Conservation (phyloP, 176 grass and related monocot genomes). For the Aegilops tauschii region DNA sequence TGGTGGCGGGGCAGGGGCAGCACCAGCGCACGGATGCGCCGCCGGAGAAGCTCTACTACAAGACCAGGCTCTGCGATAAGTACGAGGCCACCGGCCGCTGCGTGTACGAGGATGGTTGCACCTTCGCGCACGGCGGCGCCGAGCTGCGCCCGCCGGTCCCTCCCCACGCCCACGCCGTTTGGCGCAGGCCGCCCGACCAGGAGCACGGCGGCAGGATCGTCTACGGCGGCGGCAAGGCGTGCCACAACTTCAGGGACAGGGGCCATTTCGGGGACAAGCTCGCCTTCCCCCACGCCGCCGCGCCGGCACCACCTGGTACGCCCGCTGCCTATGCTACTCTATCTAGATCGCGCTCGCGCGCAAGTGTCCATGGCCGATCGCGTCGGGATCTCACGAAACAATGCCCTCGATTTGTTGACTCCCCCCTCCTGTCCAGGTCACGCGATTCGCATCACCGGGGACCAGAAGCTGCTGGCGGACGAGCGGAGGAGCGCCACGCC, state of each 20-base stretch:
- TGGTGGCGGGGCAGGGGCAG: background rate
- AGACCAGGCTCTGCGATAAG: constrained; percentile 56
- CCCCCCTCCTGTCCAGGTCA: background rate
- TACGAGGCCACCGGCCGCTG: constrained; percentile 29
- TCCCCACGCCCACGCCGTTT: background rate
- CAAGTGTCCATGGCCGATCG: constrained; percentile 43
- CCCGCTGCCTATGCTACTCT: background rate
- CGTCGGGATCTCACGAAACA: constrained; percentile 12
- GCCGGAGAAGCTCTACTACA: constrained; percentile 45
- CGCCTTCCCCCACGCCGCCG: constrained; percentile 27
- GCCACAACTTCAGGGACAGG: constrained; percentile 37
- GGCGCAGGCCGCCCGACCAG: background rate
- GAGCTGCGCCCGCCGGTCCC: constrained; percentile 48
- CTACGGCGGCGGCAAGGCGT: constrained; percentile 14
- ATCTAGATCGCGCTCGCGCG: background rate
- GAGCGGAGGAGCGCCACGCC: constrained; percentile 2
- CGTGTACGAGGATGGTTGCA: constrained; percentile 40
- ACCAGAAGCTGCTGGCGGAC: background rate
- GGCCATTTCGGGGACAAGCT: constrained; percentile 40
- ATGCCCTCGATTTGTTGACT: background rate
- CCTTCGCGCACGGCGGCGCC: constrained; percentile 49
- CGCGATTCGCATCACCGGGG: constrained; percentile 4
- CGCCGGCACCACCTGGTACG: background rate
- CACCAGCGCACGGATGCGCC: background rate
- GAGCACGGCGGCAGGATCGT: too few species aligned